Conservation (phyloP, 108 stramenopile species). For the Skeletonema menzelii region DNA sequence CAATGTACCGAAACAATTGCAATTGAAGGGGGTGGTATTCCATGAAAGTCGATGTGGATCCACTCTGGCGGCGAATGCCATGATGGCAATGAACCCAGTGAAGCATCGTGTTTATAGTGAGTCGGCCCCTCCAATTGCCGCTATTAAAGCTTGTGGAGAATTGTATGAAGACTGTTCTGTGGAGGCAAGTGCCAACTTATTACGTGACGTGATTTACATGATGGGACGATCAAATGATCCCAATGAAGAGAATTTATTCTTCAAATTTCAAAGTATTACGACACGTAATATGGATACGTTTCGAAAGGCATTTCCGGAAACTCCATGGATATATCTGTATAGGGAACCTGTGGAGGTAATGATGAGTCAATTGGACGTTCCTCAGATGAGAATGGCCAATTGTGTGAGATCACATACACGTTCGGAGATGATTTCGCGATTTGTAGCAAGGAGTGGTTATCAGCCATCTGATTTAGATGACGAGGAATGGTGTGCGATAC, state of each 20-base stretch:
- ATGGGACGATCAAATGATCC: conserved; percentile 80
- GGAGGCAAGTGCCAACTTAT: conserved; percentile 48
- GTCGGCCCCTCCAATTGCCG: conserved; percentile 71
- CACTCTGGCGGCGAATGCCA: conserved; percentile 94
- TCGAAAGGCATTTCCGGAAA: conserved; percentile 84
- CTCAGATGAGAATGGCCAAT: conserved; percentile 46
- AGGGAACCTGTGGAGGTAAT: conserved; percentile 95
- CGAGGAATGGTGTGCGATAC: conserved; percentile 81
- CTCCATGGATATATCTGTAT: conserved; percentile 94
- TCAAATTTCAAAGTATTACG: conserved; percentile 94
- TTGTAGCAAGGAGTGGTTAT: conserved; percentile 43
- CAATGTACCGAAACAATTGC: conserved; percentile 38
- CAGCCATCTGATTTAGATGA: conserved; percentile 30
- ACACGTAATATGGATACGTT: conserved; percentile 67
- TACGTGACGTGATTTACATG: conserved; percentile 67
- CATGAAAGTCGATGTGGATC: conserved; percentile 94
- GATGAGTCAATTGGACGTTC: conserved; percentile 75
- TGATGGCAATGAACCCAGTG: conserved; percentile 73
- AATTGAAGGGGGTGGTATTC: conserved; percentile 85
- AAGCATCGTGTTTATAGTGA: conserved; percentile 87
- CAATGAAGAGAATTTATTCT: conserved; percentile 78
- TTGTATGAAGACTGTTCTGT: conserved; percentile 36
- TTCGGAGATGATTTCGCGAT: conserved; percentile 5
- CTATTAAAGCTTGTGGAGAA: conserved; percentile 67
- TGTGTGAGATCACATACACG: conserved; percentile 40